Conservation (phyloP, 768 basidiomycete species). For the Crucibulum laeve region DNA sequence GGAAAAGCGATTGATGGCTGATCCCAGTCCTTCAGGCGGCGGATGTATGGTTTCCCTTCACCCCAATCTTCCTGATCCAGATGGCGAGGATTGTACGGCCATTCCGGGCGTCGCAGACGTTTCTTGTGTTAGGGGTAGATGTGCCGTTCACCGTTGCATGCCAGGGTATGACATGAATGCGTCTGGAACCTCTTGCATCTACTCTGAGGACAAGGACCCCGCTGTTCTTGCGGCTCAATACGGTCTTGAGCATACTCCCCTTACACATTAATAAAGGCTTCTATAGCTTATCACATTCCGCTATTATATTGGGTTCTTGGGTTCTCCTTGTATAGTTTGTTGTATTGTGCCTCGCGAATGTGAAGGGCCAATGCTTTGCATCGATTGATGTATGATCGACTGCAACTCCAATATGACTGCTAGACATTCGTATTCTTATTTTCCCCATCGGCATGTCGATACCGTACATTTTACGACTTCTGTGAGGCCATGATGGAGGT, state of each 20-base stretch:
- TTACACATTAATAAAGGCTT: constrained; percentile 1
- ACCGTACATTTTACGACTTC: no score
- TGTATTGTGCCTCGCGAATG: no score
- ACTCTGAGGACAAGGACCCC: constrained; percentile 18
- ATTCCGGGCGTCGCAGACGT: constrained; percentile 46
- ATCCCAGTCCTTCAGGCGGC: constrained; percentile 30
- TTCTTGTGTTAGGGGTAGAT: constrained; percentile 37
- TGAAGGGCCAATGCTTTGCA: no score
- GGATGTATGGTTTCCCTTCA: constrained; percentile 36
- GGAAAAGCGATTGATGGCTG: not conserved
- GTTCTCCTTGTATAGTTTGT: no score
- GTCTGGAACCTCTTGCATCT: constrained; percentile 19
- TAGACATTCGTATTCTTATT: no score
- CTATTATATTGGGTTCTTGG: no score
- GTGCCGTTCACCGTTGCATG: constrained; percentile 41
- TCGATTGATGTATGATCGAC: no score
- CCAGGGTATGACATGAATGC: constrained; percentile 28
- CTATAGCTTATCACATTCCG: no score
- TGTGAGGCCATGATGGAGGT: no score
- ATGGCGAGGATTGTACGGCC: constrained; percentile 46
- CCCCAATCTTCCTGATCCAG: constrained; percentile 14
- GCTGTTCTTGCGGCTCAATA: constrained; percentile 20
- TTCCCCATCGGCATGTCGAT: no score
- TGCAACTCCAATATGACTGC: no score
- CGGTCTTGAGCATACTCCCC: constrained; percentile 17